phyloP scores from a whole-genome alignment of 1,284 basidiomycete genomes.

The Cryptococcus sp. region DNA sequence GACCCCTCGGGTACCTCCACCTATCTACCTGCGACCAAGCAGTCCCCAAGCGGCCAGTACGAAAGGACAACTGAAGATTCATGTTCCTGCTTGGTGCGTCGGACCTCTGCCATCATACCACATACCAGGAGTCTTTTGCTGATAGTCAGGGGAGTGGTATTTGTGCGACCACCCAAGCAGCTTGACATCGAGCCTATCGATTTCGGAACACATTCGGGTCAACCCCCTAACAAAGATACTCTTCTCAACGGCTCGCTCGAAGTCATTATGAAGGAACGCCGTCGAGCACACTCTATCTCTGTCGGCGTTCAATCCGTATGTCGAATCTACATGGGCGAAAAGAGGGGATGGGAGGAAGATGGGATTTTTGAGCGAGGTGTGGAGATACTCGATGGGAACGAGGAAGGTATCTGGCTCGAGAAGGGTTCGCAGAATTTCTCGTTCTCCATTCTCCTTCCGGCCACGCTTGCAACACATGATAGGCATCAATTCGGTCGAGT shows the following conservation, averaged over 20 bases:
- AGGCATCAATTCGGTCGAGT: constrained; percentile 26
- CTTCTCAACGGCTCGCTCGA: constrained; percentile 39
- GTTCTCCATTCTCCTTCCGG: constrained; percentile 33
- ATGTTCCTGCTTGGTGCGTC: constrained; percentile 41
- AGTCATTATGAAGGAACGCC: constrained; percentile 42
- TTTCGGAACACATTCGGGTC: constrained; percentile 12
- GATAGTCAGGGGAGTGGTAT: constrained; percentile 27
- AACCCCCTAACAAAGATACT: constrained; percentile 41
- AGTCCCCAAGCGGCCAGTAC: constrained; percentile 23
- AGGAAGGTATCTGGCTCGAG: constrained; percentile 42
- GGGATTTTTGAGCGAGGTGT: constrained; percentile 42
- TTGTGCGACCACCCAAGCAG: constrained; percentile 32
- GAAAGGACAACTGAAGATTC: constrained; percentile 30
- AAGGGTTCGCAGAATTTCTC: constrained; percentile 36
- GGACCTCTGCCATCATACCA: background rate
- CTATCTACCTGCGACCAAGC: constrained; percentile 33
- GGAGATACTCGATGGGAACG: constrained; percentile 29
- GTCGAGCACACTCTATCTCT: constrained; percentile 34
- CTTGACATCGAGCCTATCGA: constrained; percentile 35
- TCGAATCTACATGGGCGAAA: constrained; percentile 27
- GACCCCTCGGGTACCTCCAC: constrained; percentile 35
- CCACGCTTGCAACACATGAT: constrained; percentile 33
- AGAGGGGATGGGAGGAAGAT: constrained; percentile 41
- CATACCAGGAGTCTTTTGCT: background rate
- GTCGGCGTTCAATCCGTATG: constrained; percentile 40